Percentiles rank a stretch among this genome's conserved stretches.
phyloP scores from a whole-genome alignment of 2,329 filamentous ascomycete species.

The Penicillium sp. region DNA sequence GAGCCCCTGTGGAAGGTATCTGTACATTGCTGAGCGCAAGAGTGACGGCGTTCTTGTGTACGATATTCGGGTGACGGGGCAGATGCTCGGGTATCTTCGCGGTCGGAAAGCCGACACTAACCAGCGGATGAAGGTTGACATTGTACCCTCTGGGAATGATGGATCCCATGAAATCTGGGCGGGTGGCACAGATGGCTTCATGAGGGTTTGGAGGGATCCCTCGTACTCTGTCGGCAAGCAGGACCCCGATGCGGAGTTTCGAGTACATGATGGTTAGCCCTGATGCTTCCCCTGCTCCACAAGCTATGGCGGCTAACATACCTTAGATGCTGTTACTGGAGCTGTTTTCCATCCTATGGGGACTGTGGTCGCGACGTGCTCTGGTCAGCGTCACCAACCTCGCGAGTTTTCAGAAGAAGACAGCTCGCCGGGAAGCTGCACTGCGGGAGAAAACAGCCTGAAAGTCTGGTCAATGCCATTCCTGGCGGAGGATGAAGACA shows the following conservation, averaged over 20 bases:
- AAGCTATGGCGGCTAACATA: constrained; percentile 17
- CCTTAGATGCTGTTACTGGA: constrained; percentile 50
- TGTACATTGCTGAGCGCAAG: constrained; percentile 62
- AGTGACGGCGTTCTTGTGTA: constrained; percentile 62
- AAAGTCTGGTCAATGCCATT: constrained; percentile 47
- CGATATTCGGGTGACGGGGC: constrained; percentile 61
- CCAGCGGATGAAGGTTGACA: constrained; percentile 61
- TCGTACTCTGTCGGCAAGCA: constrained; percentile 46
- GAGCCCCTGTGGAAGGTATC: constrained; percentile 62
- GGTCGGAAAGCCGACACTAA: constrained; percentile 54
- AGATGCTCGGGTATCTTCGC: constrained; percentile 55
- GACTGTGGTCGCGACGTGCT: constrained; percentile 54
- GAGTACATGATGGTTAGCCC: constrained; percentile 51
- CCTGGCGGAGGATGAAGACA: constrained; percentile 8
- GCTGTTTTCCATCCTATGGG: constrained; percentile 53
- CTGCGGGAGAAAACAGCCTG: constrained; percentile 40
- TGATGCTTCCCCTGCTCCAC: not conserved
- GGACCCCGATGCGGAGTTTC: constrained; percentile 47
- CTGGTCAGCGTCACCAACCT: constrained; percentile 46
- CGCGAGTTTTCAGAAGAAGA: constrained; percentile 20
- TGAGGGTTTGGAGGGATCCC: constrained; percentile 56
- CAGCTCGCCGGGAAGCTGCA: not conserved
- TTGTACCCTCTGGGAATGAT: constrained; percentile 42
- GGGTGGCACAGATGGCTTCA: constrained; percentile 61
- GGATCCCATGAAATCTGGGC: constrained; percentile 61